phyloP scores from a whole-genome alignment of 2,329 filamentous ascomycete genomes.

The Sclerotinia borealis region DNA sequence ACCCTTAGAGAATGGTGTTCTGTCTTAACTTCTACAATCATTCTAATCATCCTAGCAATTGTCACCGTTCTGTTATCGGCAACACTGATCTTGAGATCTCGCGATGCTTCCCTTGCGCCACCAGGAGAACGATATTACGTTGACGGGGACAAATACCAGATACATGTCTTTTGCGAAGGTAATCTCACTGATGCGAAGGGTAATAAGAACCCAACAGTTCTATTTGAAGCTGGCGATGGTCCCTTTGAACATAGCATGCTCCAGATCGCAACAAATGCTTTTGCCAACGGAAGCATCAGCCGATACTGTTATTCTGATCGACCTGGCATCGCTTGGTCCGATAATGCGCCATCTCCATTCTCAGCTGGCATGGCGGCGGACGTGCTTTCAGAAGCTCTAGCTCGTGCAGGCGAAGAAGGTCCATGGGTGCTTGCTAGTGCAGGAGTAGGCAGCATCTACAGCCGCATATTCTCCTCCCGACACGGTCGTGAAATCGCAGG shows the following conservation, averaged over 20 bases:
- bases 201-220: constrained; percentile 64
- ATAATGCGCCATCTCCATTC: constrained; percentile 89
- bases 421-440: constrained; percentile 86
- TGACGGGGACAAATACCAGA: constrained; percentile 74
- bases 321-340: constrained; percentile 80
- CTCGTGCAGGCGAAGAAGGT: constrained; percentile 71
- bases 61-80: constrained; percentile 70
- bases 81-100: constrained; percentile 70
- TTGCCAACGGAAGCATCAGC: constrained; percentile 73
- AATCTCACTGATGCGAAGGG: constrained; percentile 54
- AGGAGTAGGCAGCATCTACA: constrained; percentile 82
- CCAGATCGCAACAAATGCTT: constrained; percentile 68
- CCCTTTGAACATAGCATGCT: constrained; percentile 76
- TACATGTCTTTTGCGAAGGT: constrained; percentile 83
- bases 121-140: constrained; percentile 75
- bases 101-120: constrained; percentile 67
- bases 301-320: constrained; percentile 96
- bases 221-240: constrained; percentile 78
- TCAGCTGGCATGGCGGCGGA: constrained; percentile 91
- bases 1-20: constrained; percentile 78
- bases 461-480: constrained; percentile 82
- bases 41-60: constrained; percentile 61
- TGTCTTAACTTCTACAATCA: constrained; percentile 67
- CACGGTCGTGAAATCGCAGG: constrained; percentile 70
- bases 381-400: constrained; percentile 79